Evolutionary conservation across 768 basidiomycete species (phyloP), one percentile per base, ranked within the genome.

Genomic region (Pulveroboletus sp.): DNA sequence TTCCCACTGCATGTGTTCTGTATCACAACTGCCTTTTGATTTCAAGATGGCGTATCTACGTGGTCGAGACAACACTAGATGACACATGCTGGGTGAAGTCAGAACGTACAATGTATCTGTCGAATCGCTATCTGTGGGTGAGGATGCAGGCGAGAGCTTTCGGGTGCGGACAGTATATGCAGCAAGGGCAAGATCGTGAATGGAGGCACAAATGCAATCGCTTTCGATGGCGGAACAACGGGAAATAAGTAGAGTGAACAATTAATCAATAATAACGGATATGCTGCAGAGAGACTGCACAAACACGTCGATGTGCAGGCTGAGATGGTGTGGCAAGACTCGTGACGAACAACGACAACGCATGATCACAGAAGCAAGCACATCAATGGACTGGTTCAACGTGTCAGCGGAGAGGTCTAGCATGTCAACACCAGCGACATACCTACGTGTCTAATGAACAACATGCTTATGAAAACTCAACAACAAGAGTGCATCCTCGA

Each of bases 401-500:
- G 37, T 39, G 48, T 67, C 36, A 66, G 39, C 17, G 5, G 13
- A 51, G 10, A 41, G 46, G 37, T 6, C 8, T 28, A 36, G 26
- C 36, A 44, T 4, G 27, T 40, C 28, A 54, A 43, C 28, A 37
- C 35, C 11, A 21, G 31, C 40, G 15, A 57, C 58, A 11, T 53
- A 66, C 65, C 59, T 61, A 58, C 53, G 58, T 26, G 54, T 41
- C 73, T 71, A 82, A 53, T 78, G 81, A 56, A 79, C 77, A 55
- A 75, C 73, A 57, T 83, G 80, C 40, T 83, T 80, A 60, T 85
- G 82, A 72, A 90, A 90, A 64, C 80, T 81, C 55, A 90, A 74
- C 45, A 90, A 72, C 36, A 90, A 68, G 30, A 86, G 68, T 5
- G 87, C 87, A 58, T 90, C 87, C 66, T 89, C 87, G 45, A 86